Base-by-base conservation (phyloP, 208 protist genomes). In the Leishmania major region DNA sequence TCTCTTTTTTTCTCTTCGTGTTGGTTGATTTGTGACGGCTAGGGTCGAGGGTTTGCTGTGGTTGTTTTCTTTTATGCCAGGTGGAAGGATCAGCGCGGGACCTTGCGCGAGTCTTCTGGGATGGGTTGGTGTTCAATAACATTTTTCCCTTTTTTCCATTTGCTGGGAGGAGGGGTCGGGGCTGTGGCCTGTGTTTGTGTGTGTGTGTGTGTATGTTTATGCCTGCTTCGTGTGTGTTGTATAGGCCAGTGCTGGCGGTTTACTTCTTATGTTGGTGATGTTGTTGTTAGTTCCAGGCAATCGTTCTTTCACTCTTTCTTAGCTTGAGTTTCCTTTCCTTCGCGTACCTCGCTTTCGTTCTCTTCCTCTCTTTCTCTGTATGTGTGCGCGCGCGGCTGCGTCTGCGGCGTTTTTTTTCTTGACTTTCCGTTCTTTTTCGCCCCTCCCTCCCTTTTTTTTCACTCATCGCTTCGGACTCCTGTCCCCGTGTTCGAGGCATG, bases 91-190 rank as follows among this genome's bases (percentile, higher is more conserved):
- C 40, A 19, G 15, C 11, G 69, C 22, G 40, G 69, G 28, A 17
- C 22, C 25, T 13, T 49, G 35, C 15, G 22, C 17, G 69, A 31
- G 69, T 73, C 69, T 31, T 11, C 8, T 51, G 22, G 7, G 28
- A n/a, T 51, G 49, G 8, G 35, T 35, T 55, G 51, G 51, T 22
- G 1, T 22, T 55, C 51, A 15, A 55, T 37, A 7, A 22, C 25
- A 55, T 69, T 76, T 69, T 80, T 81, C 59, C 4, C 4, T 13
- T 57, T 76, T 67, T 74, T 51, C 6, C 43, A 4, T 43, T 35
- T 49, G n/a, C 45, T 37, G 45, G 45, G 0, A 8, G 8, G 3
- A 31, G 45, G 0, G 43, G 6, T 0, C 8, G 45, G 45, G 45
- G 8, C 45, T 49, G 45, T 8, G 8, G 45, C 45, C 19, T 37